Conservation (phyloP, 805 yeast genomes). For the Naumovozyma castellii region DNA sequence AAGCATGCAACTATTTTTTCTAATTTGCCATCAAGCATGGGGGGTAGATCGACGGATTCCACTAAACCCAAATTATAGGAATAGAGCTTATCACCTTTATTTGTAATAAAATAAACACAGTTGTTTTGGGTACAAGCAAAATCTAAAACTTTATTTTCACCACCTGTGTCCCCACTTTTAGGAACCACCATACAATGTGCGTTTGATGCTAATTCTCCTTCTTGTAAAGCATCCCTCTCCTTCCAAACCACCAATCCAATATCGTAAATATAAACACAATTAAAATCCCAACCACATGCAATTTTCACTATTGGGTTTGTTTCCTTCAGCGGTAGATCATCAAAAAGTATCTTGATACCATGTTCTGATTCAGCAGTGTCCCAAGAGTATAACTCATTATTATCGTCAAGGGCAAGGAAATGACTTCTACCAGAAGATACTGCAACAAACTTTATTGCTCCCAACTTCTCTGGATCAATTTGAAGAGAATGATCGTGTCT, state of each 20-base stretch:
- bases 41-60: constrained; percentile 3
- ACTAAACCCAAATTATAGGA: constrained; percentile 23
- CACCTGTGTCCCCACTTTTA: constrained; percentile 29
- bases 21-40: constrained; percentile 29
- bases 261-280: constrained; percentile 39
- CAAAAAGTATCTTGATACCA: constrained; percentile 40
- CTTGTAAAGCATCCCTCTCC: constrained; percentile 24
- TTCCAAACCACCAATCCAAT: constrained; percentile 57
- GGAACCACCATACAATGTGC: constrained; percentile 38
- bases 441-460: constrained; percentile 33
- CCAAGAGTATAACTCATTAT: constrained; percentile 51
- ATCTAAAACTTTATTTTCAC: constrained; percentile 37
- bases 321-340: constrained; percentile 14
- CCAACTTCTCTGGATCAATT: constrained; percentile 13
- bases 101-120: constrained; percentile 41
- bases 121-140: constrained; percentile 42
- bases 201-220: constrained; percentile 25
- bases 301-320: constrained; percentile 35
- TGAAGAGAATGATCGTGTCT: constrained; percentile 3
- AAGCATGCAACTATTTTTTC: constrained; percentile 47
- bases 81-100: constrained; percentile 34
- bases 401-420: constrained; percentile 47
- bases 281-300: constrained; percentile 60
- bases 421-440: constrained; percentile 59
- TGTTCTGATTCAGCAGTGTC: constrained; percentile 35